These are phyloP conservation scores for Funneliformis caledonium DNA, from an alignment of 371 early-diverging fungal genomes.

Conservation along the genomic window DNA sequence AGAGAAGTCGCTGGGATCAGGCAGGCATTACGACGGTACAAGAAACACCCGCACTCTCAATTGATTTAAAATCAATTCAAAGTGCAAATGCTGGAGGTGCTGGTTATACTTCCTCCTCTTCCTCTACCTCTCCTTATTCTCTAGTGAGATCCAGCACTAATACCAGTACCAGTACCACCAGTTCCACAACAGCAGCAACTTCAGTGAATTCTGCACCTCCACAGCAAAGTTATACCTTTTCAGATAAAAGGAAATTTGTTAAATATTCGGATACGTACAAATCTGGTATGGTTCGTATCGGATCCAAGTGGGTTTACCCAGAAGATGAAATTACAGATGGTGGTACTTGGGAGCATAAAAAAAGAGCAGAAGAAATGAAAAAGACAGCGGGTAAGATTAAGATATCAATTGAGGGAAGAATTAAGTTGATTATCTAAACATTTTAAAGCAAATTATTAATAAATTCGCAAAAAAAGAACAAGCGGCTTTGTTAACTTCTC, in stretches of 20 bases:
- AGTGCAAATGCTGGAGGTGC: neutral
- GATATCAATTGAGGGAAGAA: constrained; percentile 2
- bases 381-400: constrained; percentile 43
- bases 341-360: constrained; percentile 48
- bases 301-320: constrained; percentile 47
- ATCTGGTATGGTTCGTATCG: constrained; percentile 46
- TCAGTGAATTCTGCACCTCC: neutral
- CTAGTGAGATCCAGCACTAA: too few species aligned
- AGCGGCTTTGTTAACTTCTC: constrained; percentile 42
- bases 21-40: neutral
- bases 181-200: too few species aligned
- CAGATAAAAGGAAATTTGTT: constrained; percentile 35
- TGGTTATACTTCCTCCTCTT: neutral
- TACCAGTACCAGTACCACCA: too few species aligned
- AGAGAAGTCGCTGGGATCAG: constrained; percentile 41
- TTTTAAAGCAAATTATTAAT: constrained; percentile 4
- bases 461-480: constrained; percentile 35
- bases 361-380: constrained; percentile 46
- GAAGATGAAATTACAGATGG: constrained; percentile 46
- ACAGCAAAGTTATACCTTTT: neutral
- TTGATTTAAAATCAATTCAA: neutral
- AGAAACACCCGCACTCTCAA: neutral
- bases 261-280: constrained; percentile 45
- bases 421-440: neutral
- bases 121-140: too few species aligned